These are phyloP conservation scores for Fusarium sp. DNA, from an alignment of 2,329 filamentous ascomycete genomes.

Conservation along the genomic window DNA sequence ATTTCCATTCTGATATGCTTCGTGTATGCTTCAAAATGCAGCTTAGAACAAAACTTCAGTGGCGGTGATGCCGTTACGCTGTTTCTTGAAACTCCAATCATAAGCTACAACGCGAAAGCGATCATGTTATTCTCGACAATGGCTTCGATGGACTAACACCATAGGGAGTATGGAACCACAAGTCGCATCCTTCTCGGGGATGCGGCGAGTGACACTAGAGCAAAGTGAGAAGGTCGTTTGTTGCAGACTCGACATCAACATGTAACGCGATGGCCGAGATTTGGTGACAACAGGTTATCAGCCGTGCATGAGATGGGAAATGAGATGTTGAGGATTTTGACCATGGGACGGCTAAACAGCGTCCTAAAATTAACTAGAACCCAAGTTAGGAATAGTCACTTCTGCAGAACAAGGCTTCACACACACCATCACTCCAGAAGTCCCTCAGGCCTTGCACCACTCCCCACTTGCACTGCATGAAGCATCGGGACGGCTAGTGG, in stretches of 20 bases:
- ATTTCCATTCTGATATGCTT: constrained; percentile 39
- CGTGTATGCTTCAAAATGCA: constrained; percentile 44
- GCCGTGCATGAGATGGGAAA: constrained; percentile 43
- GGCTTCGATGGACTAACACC: constrained; percentile 11
- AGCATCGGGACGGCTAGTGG: constrained; percentile 41
- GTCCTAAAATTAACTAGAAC: constrained; percentile 31
- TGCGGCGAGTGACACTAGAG: constrained; percentile 26
- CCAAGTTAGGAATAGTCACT: constrained; percentile 27
- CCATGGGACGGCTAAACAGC: constrained; percentile 27
- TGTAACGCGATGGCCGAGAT: constrained; percentile 39
- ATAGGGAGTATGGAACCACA: constrained; percentile 1
- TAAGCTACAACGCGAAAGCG: constrained; percentile 4
- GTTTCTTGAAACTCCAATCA: constrained; percentile 32
- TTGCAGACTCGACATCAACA: constrained; percentile 29
- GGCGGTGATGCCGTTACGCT: constrained; percentile 36
- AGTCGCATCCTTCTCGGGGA: constrained; percentile 8
- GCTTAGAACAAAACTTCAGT: constrained; percentile 24
- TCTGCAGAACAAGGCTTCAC: constrained; percentile 24
- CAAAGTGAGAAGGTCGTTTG: constrained; percentile 38
- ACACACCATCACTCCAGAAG: constrained; percentile 38
- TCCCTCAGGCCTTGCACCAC: constrained; percentile 39
- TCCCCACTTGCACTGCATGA: constrained; percentile 30
- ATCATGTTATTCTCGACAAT: constrained; percentile 12
- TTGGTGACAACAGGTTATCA: constrained; percentile 41
- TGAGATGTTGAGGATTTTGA: constrained; percentile 41